phyloP scores from a whole-genome alignment of 148 eudicot species.

The Heliosperma pusillum region DNA sequence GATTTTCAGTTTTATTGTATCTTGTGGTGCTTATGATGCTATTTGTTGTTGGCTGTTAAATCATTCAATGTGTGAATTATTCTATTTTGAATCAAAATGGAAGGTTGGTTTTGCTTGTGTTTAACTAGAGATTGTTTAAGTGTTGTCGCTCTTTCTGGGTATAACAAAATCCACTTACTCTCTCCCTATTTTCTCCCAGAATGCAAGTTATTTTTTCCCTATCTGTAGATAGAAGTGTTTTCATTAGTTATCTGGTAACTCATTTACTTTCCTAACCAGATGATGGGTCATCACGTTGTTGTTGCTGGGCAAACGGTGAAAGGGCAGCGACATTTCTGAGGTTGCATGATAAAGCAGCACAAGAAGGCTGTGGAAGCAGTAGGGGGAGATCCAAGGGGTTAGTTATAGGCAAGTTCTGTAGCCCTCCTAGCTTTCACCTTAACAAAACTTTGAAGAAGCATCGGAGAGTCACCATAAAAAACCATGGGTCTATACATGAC shows the following conservation, averaged over 20 bases:
- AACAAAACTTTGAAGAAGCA: conserved; percentile 51
- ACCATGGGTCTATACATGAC: conserved; percentile 56
- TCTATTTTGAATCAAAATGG: not conserved
- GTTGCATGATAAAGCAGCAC: conserved; percentile 38
- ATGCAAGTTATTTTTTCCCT: not conserved
- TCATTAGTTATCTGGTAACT: not conserved
- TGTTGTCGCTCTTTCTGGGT: not conserved
- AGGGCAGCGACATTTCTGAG: conserved; percentile 55
- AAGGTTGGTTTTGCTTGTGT: not conserved
- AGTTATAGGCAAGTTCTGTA: conserved; percentile 18
- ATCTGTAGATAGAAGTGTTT: not conserved
- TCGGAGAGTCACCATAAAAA: conserved; percentile 54
- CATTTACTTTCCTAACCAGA: conserved; percentile 34
- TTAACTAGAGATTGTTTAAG: not conserved
- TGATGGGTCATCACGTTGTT: conserved; percentile 72
- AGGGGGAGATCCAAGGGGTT: conserved; percentile 25
- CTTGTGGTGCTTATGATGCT: not conserved
- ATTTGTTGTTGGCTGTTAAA: not conserved
- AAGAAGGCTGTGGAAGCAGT: conserved; percentile 22
- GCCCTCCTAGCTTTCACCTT: conserved; percentile 28
- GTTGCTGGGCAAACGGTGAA: conserved; percentile 78
- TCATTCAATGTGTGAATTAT: conserved; percentile 3
- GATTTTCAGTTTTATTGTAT: not conserved
- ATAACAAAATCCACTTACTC: not conserved
- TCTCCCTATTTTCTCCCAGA: not conserved